Evolutionary conservation across 495 filamentous ascomycete species (phyloP).

Genomic region (Trichodelitschia bisporula): DNA sequence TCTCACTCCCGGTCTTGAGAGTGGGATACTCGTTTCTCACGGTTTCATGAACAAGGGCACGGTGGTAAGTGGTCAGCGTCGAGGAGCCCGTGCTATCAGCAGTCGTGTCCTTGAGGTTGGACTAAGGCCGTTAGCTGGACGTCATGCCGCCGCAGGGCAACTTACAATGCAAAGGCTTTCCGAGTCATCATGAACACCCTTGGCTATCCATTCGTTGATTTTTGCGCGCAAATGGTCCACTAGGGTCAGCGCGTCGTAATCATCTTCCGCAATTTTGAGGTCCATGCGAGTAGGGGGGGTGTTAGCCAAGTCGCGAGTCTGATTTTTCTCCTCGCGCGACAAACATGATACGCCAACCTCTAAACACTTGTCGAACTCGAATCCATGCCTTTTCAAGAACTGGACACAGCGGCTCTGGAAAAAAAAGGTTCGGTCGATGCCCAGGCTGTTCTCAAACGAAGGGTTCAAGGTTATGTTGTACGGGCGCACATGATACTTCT

Average conservation of each 20-base stretch:
- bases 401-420: constrained; percentile 31
- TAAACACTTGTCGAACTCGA: constrained; percentile 33
- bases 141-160: too few relatives aligned
- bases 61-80: too few relatives aligned
- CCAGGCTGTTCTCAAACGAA: constrained; percentile 18
- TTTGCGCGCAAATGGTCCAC: constrained; percentile 21
- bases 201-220: constrained; percentile 24
- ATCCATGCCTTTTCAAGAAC: constrained; percentile 37
- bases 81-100: too few relatives aligned
- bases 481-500: constrained; percentile 34
- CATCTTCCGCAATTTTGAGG: too few relatives aligned
- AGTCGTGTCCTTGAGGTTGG: too few relatives aligned
- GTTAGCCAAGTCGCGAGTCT: constrained; percentile 17
- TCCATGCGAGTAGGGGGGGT: too few relatives aligned
- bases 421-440: constrained; percentile 28
- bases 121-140: too few relatives aligned
- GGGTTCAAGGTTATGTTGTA: constrained; percentile 45
- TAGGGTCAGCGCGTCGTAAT: constrained; percentile 29
- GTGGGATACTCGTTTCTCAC: too few relatives aligned
- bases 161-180: neutral
- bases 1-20: too few relatives aligned
- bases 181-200: neutral
- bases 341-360: constrained; percentile 41
- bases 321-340: constrained; percentile 33
- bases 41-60: too few relatives aligned